These are phyloP conservation scores for Fusarium pseudograminearum DNA, from an alignment of 2,329 filamentous ascomycete genomes.

Conservation along the genomic window DNA sequence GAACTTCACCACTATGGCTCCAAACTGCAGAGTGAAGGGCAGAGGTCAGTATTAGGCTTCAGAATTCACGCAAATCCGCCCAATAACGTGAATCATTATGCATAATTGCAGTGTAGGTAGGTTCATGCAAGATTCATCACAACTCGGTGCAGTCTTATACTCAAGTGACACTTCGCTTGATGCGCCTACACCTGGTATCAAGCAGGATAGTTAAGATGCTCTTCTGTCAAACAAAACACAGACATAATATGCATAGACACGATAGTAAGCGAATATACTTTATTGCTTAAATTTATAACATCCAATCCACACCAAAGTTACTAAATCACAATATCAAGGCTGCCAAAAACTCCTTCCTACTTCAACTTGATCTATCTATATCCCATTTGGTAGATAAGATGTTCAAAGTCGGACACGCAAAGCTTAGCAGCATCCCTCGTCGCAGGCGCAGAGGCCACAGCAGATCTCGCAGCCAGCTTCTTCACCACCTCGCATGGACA, in stretches of 20 bases:
- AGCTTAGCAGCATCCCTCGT: conserved; percentile 57
- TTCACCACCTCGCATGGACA: conserved; percentile 59
- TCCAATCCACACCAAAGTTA: conserved; percentile 1
- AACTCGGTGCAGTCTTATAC: neutral
- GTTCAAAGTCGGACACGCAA: neutral
- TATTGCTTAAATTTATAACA: conserved; percentile 11
- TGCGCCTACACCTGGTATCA: neutral
- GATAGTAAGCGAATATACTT: neutral
- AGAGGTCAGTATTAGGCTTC: too few relatives aligned
- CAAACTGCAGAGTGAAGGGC: too few relatives aligned
- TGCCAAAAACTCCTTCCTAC: conserved; percentile 30
- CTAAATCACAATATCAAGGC: conserved; percentile 28
- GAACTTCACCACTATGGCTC: too few relatives aligned
- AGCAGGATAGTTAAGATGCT: neutral
- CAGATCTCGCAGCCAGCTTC: conserved; percentile 61
- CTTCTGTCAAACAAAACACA: neutral
- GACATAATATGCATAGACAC: neutral
- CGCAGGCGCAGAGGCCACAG: conserved; percentile 60
- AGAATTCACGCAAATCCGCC: too few relatives aligned
- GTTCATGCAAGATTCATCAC: too few relatives aligned
- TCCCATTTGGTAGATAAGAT: neutral
- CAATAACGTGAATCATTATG: too few relatives aligned
- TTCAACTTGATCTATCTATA: conserved; percentile 2
- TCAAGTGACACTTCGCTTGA: neutral
- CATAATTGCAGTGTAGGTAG: too few relatives aligned